phyloP scores from a whole-genome alignment of 2,329 filamentous ascomycete species.

The Diaporthe destruens region DNA sequence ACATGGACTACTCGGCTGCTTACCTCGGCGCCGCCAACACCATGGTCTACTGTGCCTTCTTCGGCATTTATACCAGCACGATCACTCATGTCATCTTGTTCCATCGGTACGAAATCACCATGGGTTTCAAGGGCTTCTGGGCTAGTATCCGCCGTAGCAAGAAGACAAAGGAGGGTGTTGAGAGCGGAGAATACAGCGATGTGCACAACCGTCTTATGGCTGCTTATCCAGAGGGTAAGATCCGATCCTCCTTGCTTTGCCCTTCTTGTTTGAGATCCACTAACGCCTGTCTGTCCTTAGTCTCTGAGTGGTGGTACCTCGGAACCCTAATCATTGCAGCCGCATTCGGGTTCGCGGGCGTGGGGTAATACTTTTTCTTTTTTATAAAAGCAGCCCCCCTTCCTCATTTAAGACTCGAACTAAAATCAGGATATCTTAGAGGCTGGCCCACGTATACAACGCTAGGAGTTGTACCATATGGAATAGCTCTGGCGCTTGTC shows the following conservation, averaged over 20 bases:
- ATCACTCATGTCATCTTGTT: constrained; percentile 65
- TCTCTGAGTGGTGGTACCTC: constrained; percentile 13
- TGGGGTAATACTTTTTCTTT: constrained; percentile 41
- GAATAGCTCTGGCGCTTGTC: constrained; percentile 55
- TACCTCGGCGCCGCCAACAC: constrained; percentile 45
- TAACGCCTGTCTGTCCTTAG: neutral
- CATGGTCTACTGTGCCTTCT: constrained; percentile 65
- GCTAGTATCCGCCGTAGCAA: constrained; percentile 41
- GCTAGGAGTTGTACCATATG: constrained; percentile 57
- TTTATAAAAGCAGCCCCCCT: no score
- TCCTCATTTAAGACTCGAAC: no score
- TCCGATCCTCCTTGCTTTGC: constrained; percentile 45
- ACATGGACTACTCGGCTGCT: constrained; percentile 46
- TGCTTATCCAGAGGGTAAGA: constrained; percentile 49
- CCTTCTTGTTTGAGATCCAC: neutral
- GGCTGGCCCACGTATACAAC: constrained; percentile 47
- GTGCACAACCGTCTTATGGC: constrained; percentile 62
- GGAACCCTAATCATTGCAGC: constrained; percentile 8
- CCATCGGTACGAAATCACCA: constrained; percentile 63
- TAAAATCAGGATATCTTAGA: no score
- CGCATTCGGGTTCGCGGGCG: constrained; percentile 48
- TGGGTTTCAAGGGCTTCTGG: constrained; percentile 59
- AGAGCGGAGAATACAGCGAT: constrained; percentile 48
- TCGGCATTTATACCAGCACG: constrained; percentile 65
- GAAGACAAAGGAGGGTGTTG: neutral